Percentiles rank a stretch among this genome's conserved stretches.
These are phyloP conservation scores for Linnemannia schmuckeri DNA, from an alignment of 192 early-diverging fungal species.

Conservation along the genomic window DNA sequence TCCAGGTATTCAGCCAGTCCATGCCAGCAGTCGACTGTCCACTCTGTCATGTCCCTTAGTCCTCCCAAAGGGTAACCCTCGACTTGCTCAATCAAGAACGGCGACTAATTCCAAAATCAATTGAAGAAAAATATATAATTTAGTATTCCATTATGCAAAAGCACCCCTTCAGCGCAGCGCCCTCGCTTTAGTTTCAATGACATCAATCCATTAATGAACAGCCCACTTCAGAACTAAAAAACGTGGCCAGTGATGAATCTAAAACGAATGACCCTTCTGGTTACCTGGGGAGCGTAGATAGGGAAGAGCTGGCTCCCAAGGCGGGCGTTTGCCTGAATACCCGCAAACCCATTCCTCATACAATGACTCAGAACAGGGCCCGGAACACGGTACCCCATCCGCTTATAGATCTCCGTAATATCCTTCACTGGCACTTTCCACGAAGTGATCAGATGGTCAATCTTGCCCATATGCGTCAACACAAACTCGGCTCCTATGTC, in stretches of 20 bases:
- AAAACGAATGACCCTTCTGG: background rate
- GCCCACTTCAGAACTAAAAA: background rate
- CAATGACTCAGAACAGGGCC: slow-evolving; percentile 62
- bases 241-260: too few species aligned
- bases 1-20: slow-evolving; percentile 62
- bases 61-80: slow-evolving; percentile 82
- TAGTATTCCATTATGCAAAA: too few species aligned
- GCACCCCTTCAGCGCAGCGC: too few species aligned
- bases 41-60: slow-evolving; percentile 71
- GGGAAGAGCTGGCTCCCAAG: slow-evolving; percentile 71
- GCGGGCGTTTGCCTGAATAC: slow-evolving; percentile 65
- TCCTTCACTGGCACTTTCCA: slow-evolving; percentile 79
- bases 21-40: slow-evolving; percentile 69
- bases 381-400: slow-evolving; percentile 58
- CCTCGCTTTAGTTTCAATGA: background rate
- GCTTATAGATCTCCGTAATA: slow-evolving; percentile 71
- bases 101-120: slow-evolving; percentile 58
- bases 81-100: slow-evolving; percentile 82
- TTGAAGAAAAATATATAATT: background rate
- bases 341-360: slow-evolving; percentile 72
- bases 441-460: slow-evolving; percentile 40
- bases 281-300: slow-evolving; percentile 67
- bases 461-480: slow-evolving; percentile 54
- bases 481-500: slow-evolving; percentile 78
- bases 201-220: background rate